Base-by-base conservation (phyloP, 1,139 yeast genomes). In the Protomyces inouyei region DNA sequence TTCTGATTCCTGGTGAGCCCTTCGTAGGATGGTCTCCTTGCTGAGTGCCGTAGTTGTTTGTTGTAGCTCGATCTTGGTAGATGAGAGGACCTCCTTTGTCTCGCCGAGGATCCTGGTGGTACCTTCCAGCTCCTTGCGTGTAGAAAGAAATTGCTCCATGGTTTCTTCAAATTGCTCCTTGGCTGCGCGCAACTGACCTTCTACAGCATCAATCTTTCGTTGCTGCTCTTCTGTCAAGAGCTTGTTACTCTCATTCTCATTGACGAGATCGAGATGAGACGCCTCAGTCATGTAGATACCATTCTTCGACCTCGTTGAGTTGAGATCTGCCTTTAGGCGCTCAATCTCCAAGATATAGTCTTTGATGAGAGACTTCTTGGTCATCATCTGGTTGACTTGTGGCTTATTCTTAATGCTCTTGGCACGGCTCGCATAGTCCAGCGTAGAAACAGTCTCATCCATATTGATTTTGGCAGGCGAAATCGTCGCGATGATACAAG, bases 351-450 rank as follows among this genome's bases (percentile, higher is more conserved):
- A 76, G 23, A 82, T 77, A 67, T 80, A 81, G 60, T 83, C 86
- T 64, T 76, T 76, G 52, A 84, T 76, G 53, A 83, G 73, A 56
- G 80, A 74, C 68, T 81, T 81, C 69, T 82, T 83, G n/a, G 82
- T 77, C 72, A 76, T 78, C 23, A 76, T 81, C 75, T 76, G 84
- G 72, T 79, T 87, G 72, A 78, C 81, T 71, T 85, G 91, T 63
- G 92, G 92, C 63, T 83, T 79, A 72, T 90, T 90, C 71, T 83
- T 84, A 69, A 90, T 88, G 66, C 83, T 85, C 70, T 88, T 88
- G 0, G 91, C 97, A 65, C 90, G 83, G 65, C 84, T 83, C 1
- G 97, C 97, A 73, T 90, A 91, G 69, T 88, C 95, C 65, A 91
- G 78, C 0, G 97, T 90, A 60, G 93, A 87, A 21, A 85, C 74